phyloP scores from a whole-genome alignment of 2,329 filamentous ascomycete species.

The Calonectria multiphialidica region DNA sequence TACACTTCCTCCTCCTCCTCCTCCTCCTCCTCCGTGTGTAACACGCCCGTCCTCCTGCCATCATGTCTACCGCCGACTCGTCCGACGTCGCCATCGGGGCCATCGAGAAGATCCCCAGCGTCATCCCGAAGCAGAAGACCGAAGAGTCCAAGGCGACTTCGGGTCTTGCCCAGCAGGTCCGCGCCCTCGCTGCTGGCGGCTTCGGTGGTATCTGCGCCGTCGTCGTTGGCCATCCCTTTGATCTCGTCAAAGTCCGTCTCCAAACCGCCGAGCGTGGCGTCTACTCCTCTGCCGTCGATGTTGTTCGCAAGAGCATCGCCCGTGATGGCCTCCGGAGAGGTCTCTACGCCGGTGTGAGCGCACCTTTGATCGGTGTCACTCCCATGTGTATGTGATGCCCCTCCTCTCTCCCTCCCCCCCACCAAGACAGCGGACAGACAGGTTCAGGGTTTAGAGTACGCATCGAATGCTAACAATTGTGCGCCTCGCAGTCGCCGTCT shows the following conservation, averaged over 20 bases:
- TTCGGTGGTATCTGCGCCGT: constrained; percentile 96
- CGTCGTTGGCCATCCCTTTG: constrained; percentile 94
- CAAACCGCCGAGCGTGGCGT: constrained; percentile 96
- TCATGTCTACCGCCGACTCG: constrained; percentile 42
- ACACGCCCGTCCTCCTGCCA: constrained; percentile 18
- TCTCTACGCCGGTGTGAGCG: constrained; percentile 96
- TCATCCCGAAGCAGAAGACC: constrained; percentile 57
- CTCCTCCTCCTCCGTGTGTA: neutral
- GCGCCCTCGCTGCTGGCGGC: constrained; percentile 89
- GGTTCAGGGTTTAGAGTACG: no score
- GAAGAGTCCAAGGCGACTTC: constrained; percentile 55
- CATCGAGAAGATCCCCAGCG: constrained; percentile 59
- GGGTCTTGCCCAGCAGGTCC: constrained; percentile 66
- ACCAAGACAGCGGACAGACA: neutral
- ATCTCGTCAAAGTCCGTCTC: constrained; percentile 96
- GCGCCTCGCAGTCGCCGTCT: constrained; percentile 70
- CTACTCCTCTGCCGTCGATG: constrained; percentile 91
- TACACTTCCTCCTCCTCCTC: neutral
- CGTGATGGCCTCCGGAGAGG: constrained; percentile 85
- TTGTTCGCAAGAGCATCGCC: constrained; percentile 88
- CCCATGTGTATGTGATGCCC: constrained; percentile 87
- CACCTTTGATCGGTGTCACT: constrained; percentile 93
- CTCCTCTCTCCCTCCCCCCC: neutral
- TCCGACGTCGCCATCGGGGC: constrained; percentile 47
- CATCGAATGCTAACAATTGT: neutral